Evolutionary conservation across 257 asterid species (phyloP).

Genomic region (Solanum virginianum): DNA sequence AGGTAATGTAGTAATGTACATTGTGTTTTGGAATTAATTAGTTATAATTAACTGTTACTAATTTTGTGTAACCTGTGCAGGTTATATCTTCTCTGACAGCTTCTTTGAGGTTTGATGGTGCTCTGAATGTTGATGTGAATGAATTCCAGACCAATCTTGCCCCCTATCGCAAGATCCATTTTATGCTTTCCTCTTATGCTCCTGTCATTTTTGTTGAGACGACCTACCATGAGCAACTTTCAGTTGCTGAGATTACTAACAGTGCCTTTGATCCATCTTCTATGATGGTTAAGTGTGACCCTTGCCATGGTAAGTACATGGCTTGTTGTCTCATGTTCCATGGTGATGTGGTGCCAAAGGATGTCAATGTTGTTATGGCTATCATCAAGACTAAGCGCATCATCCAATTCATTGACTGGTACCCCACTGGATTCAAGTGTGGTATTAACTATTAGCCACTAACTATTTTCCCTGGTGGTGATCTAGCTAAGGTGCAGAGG

Average conservation of each 20-base stretch:
- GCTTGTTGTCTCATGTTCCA: constrained; percentile 6
- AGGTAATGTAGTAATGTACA: neutral
- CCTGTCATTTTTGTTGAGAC: constrained; percentile 6
- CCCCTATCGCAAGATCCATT: constrained; percentile 3
- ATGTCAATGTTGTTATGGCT: constrained; percentile 3
- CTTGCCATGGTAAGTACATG: constrained; percentile 9
- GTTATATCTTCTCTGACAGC: constrained; percentile 8
- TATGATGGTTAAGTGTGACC: constrained; percentile 10
- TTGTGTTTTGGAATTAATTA: too few relatives aligned
- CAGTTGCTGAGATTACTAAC: constrained; percentile 3
- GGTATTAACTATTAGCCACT: constrained; percentile 9
- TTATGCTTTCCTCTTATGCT: constrained; percentile 3
- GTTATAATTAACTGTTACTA: neutral
- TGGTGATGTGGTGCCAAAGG: constrained; percentile 9
- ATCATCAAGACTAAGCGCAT: constrained; percentile 7
- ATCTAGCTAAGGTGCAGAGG: constrained; percentile 7
- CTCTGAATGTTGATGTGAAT: constrained; percentile 6
- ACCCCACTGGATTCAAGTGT: constrained; percentile 5
- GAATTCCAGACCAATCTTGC: constrained; percentile 5
- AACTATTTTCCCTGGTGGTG: constrained; percentile 5
- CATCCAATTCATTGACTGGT: constrained; percentile 3
- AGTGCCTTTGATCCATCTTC: constrained; percentile 8
- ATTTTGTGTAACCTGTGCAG: neutral
- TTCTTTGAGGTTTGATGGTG: constrained; percentile 4
- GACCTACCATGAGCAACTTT: constrained; percentile 1